Evolutionary conservation across 192 early-diverging fungal species (phyloP).

Genomic region (Backusella tuberculispora): DNA sequence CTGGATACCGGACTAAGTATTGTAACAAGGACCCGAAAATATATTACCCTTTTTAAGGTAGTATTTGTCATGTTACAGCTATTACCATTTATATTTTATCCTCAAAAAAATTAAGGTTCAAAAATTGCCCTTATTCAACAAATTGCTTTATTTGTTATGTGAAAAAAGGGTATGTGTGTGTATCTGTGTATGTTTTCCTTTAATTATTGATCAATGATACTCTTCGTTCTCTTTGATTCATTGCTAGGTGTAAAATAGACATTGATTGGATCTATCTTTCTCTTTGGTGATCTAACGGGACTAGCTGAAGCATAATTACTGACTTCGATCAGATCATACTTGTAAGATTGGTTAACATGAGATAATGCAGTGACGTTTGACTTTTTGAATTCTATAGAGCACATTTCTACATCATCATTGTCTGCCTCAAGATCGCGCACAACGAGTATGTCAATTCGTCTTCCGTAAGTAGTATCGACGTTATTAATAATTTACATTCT

Average conservation of each 20-base stretch:
- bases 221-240: conserved; percentile 1
- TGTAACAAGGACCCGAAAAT: too few relatives aligned
- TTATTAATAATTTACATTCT: not conserved
- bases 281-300: not conserved
- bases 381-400: conserved; percentile 20
- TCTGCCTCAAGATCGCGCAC: not conserved
- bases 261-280: not conserved
- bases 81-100: too few relatives aligned
- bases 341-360: not conserved
- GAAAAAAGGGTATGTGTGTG: not conserved
- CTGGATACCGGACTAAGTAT: too few relatives aligned
- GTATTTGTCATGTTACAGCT: too few relatives aligned
- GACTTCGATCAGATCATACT: not conserved
- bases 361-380: not conserved
- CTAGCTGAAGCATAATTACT: not conserved
- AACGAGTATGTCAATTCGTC: not conserved
- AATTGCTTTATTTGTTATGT: not conserved
- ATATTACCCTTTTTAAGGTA: too few relatives aligned
- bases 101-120: too few relatives aligned
- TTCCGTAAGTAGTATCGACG: not conserved
- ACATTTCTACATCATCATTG: not conserved
- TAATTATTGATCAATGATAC: not conserved
- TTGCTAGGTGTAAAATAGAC: not conserved
- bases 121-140: too few relatives aligned
- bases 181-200: not conserved